Evolutionary conservation across 768 basidiomycete genomes (phyloP).

Genomic region (Clitopilus passeckerianus): DNA sequence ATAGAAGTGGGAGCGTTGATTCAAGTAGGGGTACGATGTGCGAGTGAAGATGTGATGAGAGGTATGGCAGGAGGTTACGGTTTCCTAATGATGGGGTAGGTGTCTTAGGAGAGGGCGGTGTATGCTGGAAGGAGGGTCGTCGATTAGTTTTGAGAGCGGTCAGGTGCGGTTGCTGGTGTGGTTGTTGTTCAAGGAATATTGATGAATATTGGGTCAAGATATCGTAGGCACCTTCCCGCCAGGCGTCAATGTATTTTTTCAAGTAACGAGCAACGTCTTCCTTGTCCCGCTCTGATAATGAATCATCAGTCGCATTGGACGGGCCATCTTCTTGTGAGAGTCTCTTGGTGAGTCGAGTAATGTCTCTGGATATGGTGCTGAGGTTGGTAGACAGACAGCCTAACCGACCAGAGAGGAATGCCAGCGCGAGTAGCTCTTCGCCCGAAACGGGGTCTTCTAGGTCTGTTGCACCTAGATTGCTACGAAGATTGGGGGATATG

Average conservation of each 20-base stretch:
- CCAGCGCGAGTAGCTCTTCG: slow-evolving; percentile 80
- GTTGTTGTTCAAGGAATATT: slow-evolving; percentile 76
- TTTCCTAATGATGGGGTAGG: slow-evolving; percentile 2
- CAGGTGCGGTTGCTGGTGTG: slow-evolving; percentile 21
- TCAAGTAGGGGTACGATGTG: slow-evolving; percentile 67
- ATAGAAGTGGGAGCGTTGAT: slow-evolving; percentile 54
- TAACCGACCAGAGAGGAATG: slow-evolving; percentile 73
- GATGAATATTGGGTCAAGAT: slow-evolving; percentile 85
- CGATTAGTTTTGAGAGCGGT: slow-evolving; percentile 7
- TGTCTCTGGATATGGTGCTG: slow-evolving; percentile 14
- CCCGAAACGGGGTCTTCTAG: slow-evolving; percentile 28
- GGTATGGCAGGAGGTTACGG: slow-evolving; percentile 56
- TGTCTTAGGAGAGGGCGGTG: not conserved
- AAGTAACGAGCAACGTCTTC: slow-evolving; percentile 76
- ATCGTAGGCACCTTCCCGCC: slow-evolving; percentile 92
- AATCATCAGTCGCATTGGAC: slow-evolving; percentile 49
- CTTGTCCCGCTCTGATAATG: slow-evolving; percentile 40
- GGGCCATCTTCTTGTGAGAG: slow-evolving; percentile 19
- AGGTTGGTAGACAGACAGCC: slow-evolving; percentile 43
- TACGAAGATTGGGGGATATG: not conserved
- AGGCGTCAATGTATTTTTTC: slow-evolving; percentile 83
- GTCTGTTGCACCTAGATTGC: slow-evolving; percentile 10
- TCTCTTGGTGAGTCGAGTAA: slow-evolving; percentile 19
- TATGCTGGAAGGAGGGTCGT: not conserved
- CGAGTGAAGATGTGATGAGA: slow-evolving; percentile 55